Evolutionary conservation across 345 rosid genomes (phyloP), one percentile per base, ranked within the genome.

Genomic region (Salix koriyanagi): DNA sequence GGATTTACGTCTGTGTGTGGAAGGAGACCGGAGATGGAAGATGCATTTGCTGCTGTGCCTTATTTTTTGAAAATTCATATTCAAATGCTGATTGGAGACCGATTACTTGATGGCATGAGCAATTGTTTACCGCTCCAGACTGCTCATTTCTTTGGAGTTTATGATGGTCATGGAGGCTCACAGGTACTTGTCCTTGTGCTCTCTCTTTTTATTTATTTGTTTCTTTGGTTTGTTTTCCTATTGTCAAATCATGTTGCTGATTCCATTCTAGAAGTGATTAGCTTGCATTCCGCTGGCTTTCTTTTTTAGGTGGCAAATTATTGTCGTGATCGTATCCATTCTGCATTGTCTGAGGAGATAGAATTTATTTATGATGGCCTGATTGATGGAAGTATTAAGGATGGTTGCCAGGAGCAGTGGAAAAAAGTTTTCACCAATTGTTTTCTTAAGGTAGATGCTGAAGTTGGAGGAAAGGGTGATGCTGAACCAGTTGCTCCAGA

Each of bases 11-110:
- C 97, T 26, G 41, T 93, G 30, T 87, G 96, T 65, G 99, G 98
- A 77, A 90, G 93, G 81, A 84, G 99, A 81, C 94, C 98, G 48
- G 98, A 96, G 85, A 96, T 96, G 99, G 99, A 96, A 88, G 99
- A 96, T 82, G 91, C 99, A 28, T 41, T 91, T 64, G 91, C 91
- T 19, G 73, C 86, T 52, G 85, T 89, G 37, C 97, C 99, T 77
- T 83, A 83, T 54, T 86, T 90, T 77, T 50, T 88, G 75, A 84
- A 91, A 75, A 64, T 93, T 72, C 98, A 98, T 12, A 86, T 96
- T 70, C 86, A 90, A 81, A 87, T 96, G 98, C 87, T 93, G 23
- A 83, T 91, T 79, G 90, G 86, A 3, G 87, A 90, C 65, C 87
- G 70, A 69, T 65, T 86, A 21, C 83, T 86, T 79, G 91, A 92